Percentiles rank a stretch among this genome's conserved stretches.
These are phyloP conservation scores for Microstegium vimineum DNA, from an alignment of 176 grass and related monocot genomes.

Conservation along the genomic window DNA sequence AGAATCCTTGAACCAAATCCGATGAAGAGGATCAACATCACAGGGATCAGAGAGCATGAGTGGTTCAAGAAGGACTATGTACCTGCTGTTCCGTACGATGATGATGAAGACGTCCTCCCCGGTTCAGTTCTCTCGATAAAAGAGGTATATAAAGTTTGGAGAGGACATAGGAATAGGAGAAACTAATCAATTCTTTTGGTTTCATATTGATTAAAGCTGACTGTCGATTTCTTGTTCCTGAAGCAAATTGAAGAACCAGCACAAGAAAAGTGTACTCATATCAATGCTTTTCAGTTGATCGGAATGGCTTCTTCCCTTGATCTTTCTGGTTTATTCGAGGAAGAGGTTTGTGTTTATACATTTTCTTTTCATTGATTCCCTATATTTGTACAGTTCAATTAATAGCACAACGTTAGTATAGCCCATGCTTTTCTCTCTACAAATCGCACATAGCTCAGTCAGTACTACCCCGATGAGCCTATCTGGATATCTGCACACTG, in stretches of 20 bases:
- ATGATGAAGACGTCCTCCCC: slow-evolving; percentile 45
- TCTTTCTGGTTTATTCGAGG: slow-evolving; percentile 86
- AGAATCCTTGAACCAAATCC: slow-evolving; percentile 80
- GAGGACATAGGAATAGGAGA: not conserved
- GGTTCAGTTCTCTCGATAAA: slow-evolving; percentile 37
- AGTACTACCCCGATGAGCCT: not conserved
- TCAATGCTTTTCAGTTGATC: slow-evolving; percentile 92
- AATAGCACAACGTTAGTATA: not conserved
- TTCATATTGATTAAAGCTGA: slow-evolving; percentile 16
- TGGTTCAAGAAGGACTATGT: slow-evolving; percentile 72
- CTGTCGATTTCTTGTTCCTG: slow-evolving; percentile 28
- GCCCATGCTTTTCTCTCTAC: not conserved
- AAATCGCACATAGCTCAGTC: not conserved
- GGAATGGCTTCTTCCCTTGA: slow-evolving; percentile 83
- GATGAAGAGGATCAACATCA: slow-evolving; percentile 49
- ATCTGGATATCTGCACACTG: not conserved
- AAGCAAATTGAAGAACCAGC: slow-evolving; percentile 42
- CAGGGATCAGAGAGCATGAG: slow-evolving; percentile 55
- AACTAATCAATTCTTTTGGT: not conserved
- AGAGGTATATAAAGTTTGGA: slow-evolving; percentile 43
- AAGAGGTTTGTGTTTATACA: slow-evolving; percentile 64
- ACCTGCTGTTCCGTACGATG: slow-evolving; percentile 41
- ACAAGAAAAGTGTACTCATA: slow-evolving; percentile 42
- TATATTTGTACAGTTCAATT: not conserved
- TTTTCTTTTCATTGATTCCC: not conserved